These are phyloP conservation scores for Chlamydomonas incerta DNA, from an alignment of 139 green algal genomes.

Conservation along the genomic window DNA sequence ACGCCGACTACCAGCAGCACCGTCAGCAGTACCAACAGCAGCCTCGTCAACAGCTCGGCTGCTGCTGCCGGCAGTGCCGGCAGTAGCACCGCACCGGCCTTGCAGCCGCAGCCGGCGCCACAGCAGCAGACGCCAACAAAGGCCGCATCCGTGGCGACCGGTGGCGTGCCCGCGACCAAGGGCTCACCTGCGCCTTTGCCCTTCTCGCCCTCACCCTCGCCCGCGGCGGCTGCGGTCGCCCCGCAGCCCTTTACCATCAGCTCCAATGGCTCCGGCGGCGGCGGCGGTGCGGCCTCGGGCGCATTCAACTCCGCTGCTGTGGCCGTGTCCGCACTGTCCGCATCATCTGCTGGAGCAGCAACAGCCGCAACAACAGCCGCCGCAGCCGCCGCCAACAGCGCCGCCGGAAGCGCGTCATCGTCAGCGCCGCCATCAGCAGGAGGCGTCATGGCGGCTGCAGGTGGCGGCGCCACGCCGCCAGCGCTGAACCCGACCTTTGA, in stretches of 20 bases:
- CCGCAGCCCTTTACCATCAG: neutral
- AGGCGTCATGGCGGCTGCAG: no score
- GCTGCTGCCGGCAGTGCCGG: no score
- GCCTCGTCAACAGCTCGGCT: neutral
- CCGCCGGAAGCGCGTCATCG: neutral
- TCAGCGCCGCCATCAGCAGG: neutral
- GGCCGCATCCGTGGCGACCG: neutral
- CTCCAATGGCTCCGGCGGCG: no score
- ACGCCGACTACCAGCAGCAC: neutral
- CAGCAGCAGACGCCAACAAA: no score
- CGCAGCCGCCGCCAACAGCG: neutral
- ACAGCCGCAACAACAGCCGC: neutral
- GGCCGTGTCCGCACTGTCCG: no score
- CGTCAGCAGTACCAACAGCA: neutral
- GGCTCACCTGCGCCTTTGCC: neutral
- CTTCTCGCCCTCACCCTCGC: no score
- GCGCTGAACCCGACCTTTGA: neutral
- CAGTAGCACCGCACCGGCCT: no score
- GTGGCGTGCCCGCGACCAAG: conserved; percentile 1
- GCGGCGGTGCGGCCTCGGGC: no score
- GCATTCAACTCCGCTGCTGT: no score
- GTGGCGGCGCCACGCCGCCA: neutral
- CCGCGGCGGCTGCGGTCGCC: no score
- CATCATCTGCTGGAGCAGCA: no score
- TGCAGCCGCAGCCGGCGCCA: neutral